Evolutionary conservation across 371 early-diverging fungal genomes (phyloP).

Genomic region (Batkoa obscura): DNA sequence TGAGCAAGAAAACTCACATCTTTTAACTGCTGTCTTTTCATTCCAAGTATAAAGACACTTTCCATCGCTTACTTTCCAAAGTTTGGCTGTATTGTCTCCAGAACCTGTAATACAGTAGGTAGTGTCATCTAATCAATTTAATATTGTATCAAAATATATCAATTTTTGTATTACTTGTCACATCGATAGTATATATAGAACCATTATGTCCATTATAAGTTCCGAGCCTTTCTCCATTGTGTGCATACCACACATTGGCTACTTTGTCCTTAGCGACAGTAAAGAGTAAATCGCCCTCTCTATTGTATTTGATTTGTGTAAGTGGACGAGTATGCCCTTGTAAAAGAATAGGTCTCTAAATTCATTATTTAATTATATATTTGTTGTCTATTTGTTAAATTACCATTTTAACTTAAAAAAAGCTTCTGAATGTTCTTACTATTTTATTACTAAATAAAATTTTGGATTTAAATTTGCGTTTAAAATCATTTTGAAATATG

Average conservation of each 20-base stretch:
- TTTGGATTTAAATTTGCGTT: no score
- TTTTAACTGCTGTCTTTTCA: constrained; percentile 79
- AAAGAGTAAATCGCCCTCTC: constrained; percentile 98
- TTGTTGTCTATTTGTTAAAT: not conserved
- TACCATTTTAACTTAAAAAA: not conserved
- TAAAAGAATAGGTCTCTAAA: constrained; percentile 78
- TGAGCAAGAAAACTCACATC: constrained; percentile 80
- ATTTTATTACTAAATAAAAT: no score
- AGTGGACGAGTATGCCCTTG: constrained; percentile 95
- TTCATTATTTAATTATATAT: not conserved
- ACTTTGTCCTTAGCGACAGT: constrained; percentile 89
- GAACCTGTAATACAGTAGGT: constrained; percentile 54
- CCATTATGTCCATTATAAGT: constrained; percentile 92
- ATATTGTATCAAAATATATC: not conserved
- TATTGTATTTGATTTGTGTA: constrained; percentile 96
- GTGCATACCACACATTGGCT: constrained; percentile 87
- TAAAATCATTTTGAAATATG: no score
- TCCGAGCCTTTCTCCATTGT: constrained; percentile 95
- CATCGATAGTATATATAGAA: constrained; percentile 86
- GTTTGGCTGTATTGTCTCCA: constrained; percentile 81
- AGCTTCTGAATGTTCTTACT: no score
- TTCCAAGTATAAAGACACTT: constrained; percentile 73
- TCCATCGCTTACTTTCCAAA: constrained; percentile 95
- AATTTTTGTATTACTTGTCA: constrained; percentile 35
- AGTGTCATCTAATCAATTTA: not conserved